Base-by-base conservation (phyloP, 2,329 filamentous ascomycete genomes). In the Dryadomyces quercus-mongolicae region DNA sequence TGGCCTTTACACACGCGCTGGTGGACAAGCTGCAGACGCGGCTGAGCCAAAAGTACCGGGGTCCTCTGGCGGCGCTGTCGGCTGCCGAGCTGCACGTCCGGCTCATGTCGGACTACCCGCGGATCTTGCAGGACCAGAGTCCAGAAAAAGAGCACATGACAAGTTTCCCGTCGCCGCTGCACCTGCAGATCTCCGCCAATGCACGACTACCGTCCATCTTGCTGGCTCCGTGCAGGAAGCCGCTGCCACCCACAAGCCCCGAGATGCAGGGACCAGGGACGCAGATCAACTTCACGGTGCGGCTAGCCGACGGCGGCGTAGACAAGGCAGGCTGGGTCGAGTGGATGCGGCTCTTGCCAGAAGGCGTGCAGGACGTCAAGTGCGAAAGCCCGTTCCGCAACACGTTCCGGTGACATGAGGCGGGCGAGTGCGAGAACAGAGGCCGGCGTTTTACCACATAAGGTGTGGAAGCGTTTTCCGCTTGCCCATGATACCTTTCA, bases 311-410 rank as follows among this genome's bases (percentile, higher is more conserved):
- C 44, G 75, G 77, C 22, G 70, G 70, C 34, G 65, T 78, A 56
- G 73, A 77, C 56, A 62, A 74, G 53, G 76, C 81, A 51, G 73
- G 66, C 54, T 80, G 78, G 77, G 69, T 73, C 53, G 77, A 81
- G 61, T 81, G 78, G 77, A 64, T 82, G 58, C 73, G 78, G 21
- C 67, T 76, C 61, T 77, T 81, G 71, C 78, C 78, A 2, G 76
- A 79, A 55, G 74, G 76, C 8, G 72, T 81, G 59, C 73, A 68
- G 59, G 77, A 80, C 55, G 69, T 80, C 54, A 76, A 74, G 63
- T 71, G 80, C 46, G 77, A 81, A 22, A 74, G 74, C 3, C 74
- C 75, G 20, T 76, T 67, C 57, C 65, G 65, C 7, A 52, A 48
- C 63, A 67, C 68, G 62, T 70, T 70, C 60, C 66, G 69, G 60